Evolutionary conservation across 805 yeast species (phyloP).

Genomic region (Metschnikowia dekortorum): DNA sequence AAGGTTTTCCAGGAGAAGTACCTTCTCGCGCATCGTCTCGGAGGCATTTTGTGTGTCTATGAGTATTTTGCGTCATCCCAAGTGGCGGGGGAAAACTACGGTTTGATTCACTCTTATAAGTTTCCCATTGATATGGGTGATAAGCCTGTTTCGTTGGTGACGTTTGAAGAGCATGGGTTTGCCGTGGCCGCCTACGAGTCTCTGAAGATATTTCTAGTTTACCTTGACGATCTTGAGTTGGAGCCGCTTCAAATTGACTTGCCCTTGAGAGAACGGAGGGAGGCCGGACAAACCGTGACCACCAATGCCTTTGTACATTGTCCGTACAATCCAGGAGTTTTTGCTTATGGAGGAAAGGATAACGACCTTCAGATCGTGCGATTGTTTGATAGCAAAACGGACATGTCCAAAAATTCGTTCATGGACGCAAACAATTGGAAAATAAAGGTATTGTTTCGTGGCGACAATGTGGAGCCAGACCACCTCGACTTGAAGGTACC

Average conservation of each 20-base stretch:
- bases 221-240: constrained; percentile 26
- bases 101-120: constrained; percentile 29
- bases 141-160: constrained; percentile 30
- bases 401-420: constrained; percentile 13
- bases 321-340: constrained; percentile 45
- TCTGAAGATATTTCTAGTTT: constrained; percentile 40
- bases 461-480: constrained; percentile 79
- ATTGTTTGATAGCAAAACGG: constrained; percentile 25
- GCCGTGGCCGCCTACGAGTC: constrained; percentile 45
- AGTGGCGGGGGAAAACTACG: constrained; percentile 33
- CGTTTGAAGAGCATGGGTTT: constrained; percentile 25
- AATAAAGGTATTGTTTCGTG: constrained; percentile 50
- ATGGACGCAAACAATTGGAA: constrained; percentile 12
- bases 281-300: neutral
- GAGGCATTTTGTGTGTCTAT: constrained; percentile 41
- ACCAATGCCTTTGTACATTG: constrained; percentile 47
- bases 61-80: constrained; percentile 23
- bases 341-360: constrained; percentile 87
- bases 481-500: constrained; percentile 77
- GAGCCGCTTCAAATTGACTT: constrained; percentile 26
- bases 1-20: constrained; percentile 26
- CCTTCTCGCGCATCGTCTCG: constrained; percentile 39
- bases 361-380: constrained; percentile 56
- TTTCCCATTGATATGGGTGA: constrained; percentile 22
- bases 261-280: constrained; percentile 4